These are phyloP conservation scores for Asclepias syriaca DNA, from an alignment of 257 asterid species.

Conservation along the genomic window DNA sequence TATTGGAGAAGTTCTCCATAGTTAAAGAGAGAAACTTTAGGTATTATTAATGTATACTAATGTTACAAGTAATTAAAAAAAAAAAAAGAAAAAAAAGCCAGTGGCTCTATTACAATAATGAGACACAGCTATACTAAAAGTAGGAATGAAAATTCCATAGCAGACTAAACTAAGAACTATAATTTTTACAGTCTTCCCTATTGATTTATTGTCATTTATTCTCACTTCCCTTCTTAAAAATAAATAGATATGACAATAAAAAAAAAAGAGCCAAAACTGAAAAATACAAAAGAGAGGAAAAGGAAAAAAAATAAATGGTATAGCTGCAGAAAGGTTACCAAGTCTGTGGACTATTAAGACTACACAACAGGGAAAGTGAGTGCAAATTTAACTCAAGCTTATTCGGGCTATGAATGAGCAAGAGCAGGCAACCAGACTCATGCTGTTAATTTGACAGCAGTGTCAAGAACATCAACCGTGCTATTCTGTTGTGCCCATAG, in stretches of 20 bases:
- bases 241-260: not conserved
- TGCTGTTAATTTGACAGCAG: constrained; percentile 55
- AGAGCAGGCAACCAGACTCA: constrained; percentile 19
- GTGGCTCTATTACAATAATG: too few relatives aligned
- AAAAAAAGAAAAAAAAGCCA: too few relatives aligned
- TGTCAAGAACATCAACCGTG: constrained; percentile 67
- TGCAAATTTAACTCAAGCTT: constrained; percentile 2
- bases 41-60: too few relatives aligned
- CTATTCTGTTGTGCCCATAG: constrained; percentile 93
- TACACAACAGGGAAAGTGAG: not conserved
- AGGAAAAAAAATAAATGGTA: not conserved
- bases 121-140: too few relatives aligned
- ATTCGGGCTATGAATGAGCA: not conserved
- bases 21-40: too few relatives aligned
- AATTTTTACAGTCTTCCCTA: too few relatives aligned
- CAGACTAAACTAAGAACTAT: too few relatives aligned
- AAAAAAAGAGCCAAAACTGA: not conserved
- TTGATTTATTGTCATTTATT: too few relatives aligned
- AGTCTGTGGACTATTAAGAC: not conserved
- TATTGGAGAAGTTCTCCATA: too few relatives aligned
- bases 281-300: too few relatives aligned
- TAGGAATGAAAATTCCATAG: too few relatives aligned
- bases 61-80: too few relatives aligned
- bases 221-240: not conserved
- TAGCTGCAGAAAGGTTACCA: not conserved